A percentile compares a stretch with the other conserved stretches of the same genome.
These are phyloP conservation scores for Fusarium sp. DNA, from an alignment of 2,329 filamentous ascomycete species.

Conservation along the genomic window DNA sequence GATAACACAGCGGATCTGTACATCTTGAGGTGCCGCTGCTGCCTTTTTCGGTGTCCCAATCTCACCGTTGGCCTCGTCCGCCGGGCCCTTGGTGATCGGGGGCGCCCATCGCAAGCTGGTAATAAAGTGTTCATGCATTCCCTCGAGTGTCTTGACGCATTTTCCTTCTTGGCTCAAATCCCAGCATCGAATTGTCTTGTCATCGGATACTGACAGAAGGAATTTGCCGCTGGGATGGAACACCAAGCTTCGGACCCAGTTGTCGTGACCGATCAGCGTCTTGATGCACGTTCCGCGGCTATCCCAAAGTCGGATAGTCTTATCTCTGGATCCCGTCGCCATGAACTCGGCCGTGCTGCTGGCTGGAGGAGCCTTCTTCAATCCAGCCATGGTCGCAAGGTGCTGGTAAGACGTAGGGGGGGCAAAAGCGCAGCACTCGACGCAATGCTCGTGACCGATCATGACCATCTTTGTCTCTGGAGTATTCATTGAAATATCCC, in stretches of 20 bases:
- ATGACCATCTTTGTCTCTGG: conserved; percentile 83
- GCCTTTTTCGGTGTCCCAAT: conserved; percentile 36
- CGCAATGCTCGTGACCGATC: conserved; percentile 85
- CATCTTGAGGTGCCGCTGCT: conserved; percentile 51
- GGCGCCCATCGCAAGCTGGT: conserved; percentile 91
- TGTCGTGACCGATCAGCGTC: conserved; percentile 88
- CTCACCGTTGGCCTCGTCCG: conserved; percentile 35
- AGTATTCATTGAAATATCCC: conserved; percentile 78
- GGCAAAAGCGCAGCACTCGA: conserved; percentile 89
- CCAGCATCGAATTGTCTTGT: conserved; percentile 95
- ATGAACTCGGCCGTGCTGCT: conserved; percentile 86
- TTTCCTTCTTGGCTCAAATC: conserved; percentile 91
- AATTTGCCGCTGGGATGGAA: conserved; percentile 96
- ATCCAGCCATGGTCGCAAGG: conserved; percentile 79
- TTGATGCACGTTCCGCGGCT: conserved; percentile 85
- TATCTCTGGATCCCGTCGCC: conserved; percentile 90
- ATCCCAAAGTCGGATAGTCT: conserved; percentile 92
- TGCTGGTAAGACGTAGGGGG: conserved; percentile 83
- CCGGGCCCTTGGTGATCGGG: conserved; percentile 33
- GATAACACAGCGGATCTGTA: conserved; percentile 84
- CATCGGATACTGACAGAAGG: conserved; percentile 85
- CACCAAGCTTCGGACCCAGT: conserved; percentile 88
- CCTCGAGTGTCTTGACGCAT: conserved; percentile 83
- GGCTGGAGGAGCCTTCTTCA: conserved; percentile 83
- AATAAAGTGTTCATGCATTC: conserved; percentile 86